Base-by-base conservation (phyloP, 2,329 filamentous ascomycete genomes). In the Drechslerella coelobrocha region DNA sequence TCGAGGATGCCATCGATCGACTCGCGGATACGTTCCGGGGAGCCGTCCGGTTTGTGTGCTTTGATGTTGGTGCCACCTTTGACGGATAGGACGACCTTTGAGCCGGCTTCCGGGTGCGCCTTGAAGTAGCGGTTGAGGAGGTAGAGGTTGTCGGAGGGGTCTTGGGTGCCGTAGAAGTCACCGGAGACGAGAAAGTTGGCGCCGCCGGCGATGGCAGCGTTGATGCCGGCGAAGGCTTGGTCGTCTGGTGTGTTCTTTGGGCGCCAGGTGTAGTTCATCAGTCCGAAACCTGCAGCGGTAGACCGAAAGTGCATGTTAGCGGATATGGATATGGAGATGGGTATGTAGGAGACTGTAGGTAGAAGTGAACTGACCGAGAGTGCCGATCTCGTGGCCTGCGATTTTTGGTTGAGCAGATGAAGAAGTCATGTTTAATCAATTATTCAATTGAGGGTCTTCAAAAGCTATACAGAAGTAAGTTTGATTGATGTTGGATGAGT, bases 71-170 rank as follows among this genome's bases (percentile, higher is more conserved):
- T 37, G 6, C 81, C 84, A 26, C 86, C 86, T 78, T 89, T 89
- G 76, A 89, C 82, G 74, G 82, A 83, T 50, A 89, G 78, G 9
- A 87, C 81, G 8, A 89, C 81, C 75, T 86, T 85, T 53, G 83
- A 80, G 6, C 86, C 85, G 72, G 89, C 84, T 72, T 87, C 84
- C 0, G 88, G 87, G 75, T 89, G 84, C 68, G 83, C 82, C 29
- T 81, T 81, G 75, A 89, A 88, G 78, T 89, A 89, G 24, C 81
- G 80, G 69, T 84, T 82, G 27, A 89, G 78, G 8, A 89, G 78
- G 29, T 84, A 82, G 75, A 88, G 78, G 41, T 72, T 72, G 1
- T 82, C 85, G 79, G 88, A 87, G 75, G 81, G 81, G 19, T 84
- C 80, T 0, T 77, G 82, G 0, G 81, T 79, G 39, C 87, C 87